Base-by-base conservation (phyloP, 106 monocot genomes). In the Dendrobium officinale region DNA sequence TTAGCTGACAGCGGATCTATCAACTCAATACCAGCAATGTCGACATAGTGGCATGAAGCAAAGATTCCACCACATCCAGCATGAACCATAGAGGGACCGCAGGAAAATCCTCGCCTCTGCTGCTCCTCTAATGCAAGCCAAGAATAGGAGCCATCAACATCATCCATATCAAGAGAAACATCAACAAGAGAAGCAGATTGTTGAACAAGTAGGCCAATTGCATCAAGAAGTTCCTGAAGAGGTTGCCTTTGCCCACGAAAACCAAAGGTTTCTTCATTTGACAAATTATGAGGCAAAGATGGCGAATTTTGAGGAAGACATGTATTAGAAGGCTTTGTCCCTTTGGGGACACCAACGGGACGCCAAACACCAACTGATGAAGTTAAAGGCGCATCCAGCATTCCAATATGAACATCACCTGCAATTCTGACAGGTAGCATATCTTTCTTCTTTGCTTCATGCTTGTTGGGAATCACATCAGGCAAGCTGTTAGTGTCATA, bases 41-140 rank as follows among this genome's bases (percentile, higher is more conserved):
- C 97, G 75, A 95, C 51, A 79, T 86, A 94, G 85, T 98, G 97
- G 64, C 94, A 89, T 31, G 80, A 80, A 72, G 94, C 87, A 61
- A 97, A 79, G 42, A 97, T 79, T 74, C 97, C 97, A 84, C 97
- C 94, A 88, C 97, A 97, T 42, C 97, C 97, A 72, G 97, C 92
- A 92, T 97, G 94, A 77, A 88, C 86, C 92, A 87, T 83, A 75
- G 90, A 89, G 66, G 97, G 97, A 73, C 92, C 95, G 84, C 97
- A 98, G 27, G 90, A 85, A 80, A 98, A 95, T 29, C 89, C 91
- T 44, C 97, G 90, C 72, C 92, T 86, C 55, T 75, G 75, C 79
- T 98, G 97, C 85, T 98, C 97, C 51, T 98, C 83, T 67, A 92
- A 79, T 55, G 94, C 92, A 80, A 98, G 94, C 91, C 86, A 94